Evolutionary conservation across 305 asterid genomes (phyloP).

Genomic region (Rubia balearica): DNA sequence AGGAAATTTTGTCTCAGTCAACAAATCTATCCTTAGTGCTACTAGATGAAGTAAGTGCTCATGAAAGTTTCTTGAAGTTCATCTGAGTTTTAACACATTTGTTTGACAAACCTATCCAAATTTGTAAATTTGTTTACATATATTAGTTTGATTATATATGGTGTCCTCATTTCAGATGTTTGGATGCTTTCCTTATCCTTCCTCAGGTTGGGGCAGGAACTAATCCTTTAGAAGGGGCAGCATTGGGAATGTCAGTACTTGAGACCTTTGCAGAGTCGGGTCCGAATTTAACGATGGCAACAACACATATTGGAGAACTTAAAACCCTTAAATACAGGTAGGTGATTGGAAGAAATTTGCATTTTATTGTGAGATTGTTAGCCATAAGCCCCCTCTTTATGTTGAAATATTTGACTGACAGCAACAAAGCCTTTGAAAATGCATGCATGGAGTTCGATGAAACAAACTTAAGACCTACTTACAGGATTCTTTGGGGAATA

Average conservation of each 20-base stretch:
- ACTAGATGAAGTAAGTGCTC: conserved; percentile 76
- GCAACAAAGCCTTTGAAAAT: conserved; percentile 83
- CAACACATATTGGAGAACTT: conserved; percentile 98
- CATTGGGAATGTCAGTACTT: conserved; percentile 91
- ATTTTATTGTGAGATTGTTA: conserved; percentile 16
- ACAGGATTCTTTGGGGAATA: conserved; percentile 96
- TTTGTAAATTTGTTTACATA: background rate
- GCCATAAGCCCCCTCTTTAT: conserved; percentile 25
- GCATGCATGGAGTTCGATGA: conserved; percentile 99
- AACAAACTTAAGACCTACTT: conserved; percentile 87
- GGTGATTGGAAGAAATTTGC: conserved; percentile 20
- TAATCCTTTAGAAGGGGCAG: conserved; percentile 98
- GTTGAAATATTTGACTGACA: conserved; percentile 36
- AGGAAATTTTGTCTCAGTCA: conserved; percentile 80
- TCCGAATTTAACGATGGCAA: conserved; percentile 75
- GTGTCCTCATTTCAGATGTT: conserved; percentile 5
- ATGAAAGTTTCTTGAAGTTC: conserved; percentile 4
- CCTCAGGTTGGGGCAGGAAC: conserved; percentile 98
- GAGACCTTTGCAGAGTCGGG: conserved; percentile 87
- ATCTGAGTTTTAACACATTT: background rate
- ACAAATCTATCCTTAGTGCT: conserved; percentile 73
- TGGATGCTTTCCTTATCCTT: conserved; percentile 4
- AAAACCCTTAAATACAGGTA: conserved; percentile 96
- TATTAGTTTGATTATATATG: background rate
- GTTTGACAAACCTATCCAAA: background rate